phyloP scores from a whole-genome alignment of 2,329 filamentous ascomycete genomes.

The Paracamarosporium sp. region DNA sequence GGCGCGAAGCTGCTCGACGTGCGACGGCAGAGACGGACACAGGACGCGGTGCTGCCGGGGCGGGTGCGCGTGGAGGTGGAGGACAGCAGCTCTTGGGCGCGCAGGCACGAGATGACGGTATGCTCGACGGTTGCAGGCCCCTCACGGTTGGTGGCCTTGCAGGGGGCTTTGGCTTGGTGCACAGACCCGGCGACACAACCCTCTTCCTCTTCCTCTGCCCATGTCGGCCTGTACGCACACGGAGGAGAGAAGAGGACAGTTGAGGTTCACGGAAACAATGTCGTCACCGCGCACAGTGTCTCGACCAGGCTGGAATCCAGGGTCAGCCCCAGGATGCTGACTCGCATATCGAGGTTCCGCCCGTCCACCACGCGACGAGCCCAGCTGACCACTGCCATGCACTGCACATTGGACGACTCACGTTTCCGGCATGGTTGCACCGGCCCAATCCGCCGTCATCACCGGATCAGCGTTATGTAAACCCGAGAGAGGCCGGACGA shows the following conservation, averaged over 20 bases:
- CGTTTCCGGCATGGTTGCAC: not conserved
- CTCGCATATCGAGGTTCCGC: slow-evolving; percentile 26
- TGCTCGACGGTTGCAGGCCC: not conserved
- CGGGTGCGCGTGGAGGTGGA: not conserved
- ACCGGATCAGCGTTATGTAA: too few species aligned
- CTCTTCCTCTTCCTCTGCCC: not conserved
- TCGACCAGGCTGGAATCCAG: slow-evolving; percentile 7
- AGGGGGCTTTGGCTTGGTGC: too few species aligned
- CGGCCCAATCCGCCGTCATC: not conserved
- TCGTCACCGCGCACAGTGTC: slow-evolving; percentile 13
- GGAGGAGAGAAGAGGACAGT: not conserved
- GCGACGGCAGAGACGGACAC: not conserved
- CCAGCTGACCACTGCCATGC: slow-evolving; percentile 25
- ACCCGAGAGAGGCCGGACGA: too few species aligned
- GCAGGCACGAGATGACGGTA: not conserved
- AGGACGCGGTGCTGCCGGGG: not conserved
- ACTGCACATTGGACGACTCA: not conserved
- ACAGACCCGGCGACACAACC: slow-evolving; percentile 2
- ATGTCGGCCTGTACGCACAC: not conserved
- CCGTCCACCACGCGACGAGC: slow-evolving; percentile 24
- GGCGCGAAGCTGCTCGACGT: not conserved
- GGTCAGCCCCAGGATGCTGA: slow-evolving; percentile 36
- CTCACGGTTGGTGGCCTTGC: too few species aligned
- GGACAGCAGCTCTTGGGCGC: not conserved
- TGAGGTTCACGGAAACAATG: not conserved